Conservation (phyloP, 2,329 filamentous ascomycete species). For the Fusarium verrucosum region DNA sequence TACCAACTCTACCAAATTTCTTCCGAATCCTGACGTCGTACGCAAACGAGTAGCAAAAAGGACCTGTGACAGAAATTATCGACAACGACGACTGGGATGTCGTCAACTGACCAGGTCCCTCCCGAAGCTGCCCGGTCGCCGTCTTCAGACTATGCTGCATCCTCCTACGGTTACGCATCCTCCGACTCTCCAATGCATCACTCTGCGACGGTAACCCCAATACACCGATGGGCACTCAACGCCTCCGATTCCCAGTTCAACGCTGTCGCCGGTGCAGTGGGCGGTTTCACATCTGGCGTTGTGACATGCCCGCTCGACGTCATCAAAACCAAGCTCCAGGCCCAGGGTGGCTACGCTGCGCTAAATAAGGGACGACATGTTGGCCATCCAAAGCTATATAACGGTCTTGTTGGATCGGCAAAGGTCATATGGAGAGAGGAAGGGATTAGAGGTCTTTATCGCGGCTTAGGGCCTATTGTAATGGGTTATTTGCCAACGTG, state of each 20-base stretch:
- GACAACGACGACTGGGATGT: conserved; percentile 48
- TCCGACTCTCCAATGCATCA: conserved; percentile 49
- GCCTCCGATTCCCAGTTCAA: conserved; percentile 76
- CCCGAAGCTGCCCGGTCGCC: conserved; percentile 46
- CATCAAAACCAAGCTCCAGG: conserved; percentile 98
- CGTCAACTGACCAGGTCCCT: conserved; percentile 62
- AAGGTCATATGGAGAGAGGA: conserved; percentile 87
- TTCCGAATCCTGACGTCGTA: conserved; percentile 8
- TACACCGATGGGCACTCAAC: conserved; percentile 65
- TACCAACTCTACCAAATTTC: neutral
- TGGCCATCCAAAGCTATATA: conserved; percentile 73
- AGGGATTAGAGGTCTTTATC: conserved; percentile 88
- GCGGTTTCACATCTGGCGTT: conserved; percentile 91
- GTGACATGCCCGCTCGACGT: conserved; percentile 98
- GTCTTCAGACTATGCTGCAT: conserved; percentile 50
- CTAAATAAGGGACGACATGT: conserved; percentile 60
- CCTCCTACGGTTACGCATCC: conserved; percentile 49
- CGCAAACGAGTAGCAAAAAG: conserved; percentile 14
- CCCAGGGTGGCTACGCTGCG: conserved; percentile 82
- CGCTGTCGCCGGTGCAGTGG: conserved; percentile 85
- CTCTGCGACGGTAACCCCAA: conserved; percentile 50
- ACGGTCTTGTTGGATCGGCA: conserved; percentile 87
- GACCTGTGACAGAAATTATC: conserved; percentile 8
- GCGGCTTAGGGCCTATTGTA: conserved; percentile 92
- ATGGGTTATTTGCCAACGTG: conserved; percentile 96